A percentile compares a stretch with the other conserved stretches of the same genome.
These are phyloP conservation scores for Annulohypoxylon truncatum DNA, from an alignment of 2,329 filamentous ascomycete species.

Conservation along the genomic window DNA sequence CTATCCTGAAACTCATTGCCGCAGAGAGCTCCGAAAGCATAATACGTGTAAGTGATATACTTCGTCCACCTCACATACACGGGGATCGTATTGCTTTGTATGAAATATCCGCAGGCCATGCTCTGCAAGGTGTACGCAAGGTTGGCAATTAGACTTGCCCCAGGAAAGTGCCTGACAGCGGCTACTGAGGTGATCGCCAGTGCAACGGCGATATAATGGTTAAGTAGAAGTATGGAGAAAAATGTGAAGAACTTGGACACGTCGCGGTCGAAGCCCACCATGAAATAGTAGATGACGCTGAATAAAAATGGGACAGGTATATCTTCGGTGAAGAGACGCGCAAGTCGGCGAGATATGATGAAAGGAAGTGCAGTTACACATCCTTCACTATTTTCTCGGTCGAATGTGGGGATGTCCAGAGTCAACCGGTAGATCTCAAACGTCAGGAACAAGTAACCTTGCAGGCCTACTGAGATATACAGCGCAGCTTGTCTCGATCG, in stretches of 20 bases:
- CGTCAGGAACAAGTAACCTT: slow-evolving; percentile 80
- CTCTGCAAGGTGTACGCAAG: slow-evolving; percentile 78
- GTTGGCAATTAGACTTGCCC: slow-evolving; percentile 78
- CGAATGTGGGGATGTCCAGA: slow-evolving; percentile 79
- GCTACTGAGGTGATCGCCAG: slow-evolving; percentile 77
- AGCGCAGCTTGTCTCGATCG: slow-evolving; percentile 78
- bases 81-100: slow-evolving; percentile 78
- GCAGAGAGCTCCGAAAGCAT: slow-evolving; percentile 76
- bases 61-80: slow-evolving; percentile 85
- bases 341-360: slow-evolving; percentile 75
- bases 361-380: slow-evolving; percentile 77
- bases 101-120: slow-evolving; percentile 81
- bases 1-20: slow-evolving; percentile 78
- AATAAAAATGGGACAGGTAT: slow-evolving; percentile 78
- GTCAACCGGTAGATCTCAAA: slow-evolving; percentile 82
- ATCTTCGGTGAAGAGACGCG: slow-evolving; percentile 77
- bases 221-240: slow-evolving; percentile 74
- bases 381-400: slow-evolving; percentile 78
- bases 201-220: slow-evolving; percentile 79
- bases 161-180: slow-evolving; percentile 73
- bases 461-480: slow-evolving; percentile 77
- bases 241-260: slow-evolving; percentile 77
- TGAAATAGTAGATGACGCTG: slow-evolving; percentile 79
- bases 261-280: slow-evolving; percentile 76
- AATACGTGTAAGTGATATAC: slow-evolving; percentile 74